phyloP scores from a whole-genome alignment of 1,284 basidiomycete genomes.

The Sanghuangporus weigelae region DNA sequence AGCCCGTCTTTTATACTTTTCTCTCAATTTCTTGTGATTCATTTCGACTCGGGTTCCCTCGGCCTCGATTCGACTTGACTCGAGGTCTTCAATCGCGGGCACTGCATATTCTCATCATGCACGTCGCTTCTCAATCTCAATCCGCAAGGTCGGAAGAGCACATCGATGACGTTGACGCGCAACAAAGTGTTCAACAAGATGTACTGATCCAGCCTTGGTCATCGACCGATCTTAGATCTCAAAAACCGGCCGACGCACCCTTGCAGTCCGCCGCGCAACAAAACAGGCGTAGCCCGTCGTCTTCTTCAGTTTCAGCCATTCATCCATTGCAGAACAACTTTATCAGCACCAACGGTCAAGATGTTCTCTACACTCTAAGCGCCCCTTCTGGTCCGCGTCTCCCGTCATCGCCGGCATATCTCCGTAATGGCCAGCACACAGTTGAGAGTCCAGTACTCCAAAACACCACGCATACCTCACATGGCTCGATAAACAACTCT shows the following conservation, averaged over 20 bases:
- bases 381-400: conserved; percentile 28
- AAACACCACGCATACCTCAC: conserved; percentile 29
- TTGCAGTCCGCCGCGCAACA: conserved; percentile 26
- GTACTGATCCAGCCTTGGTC: conserved; percentile 37
- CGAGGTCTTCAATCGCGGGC: background rate
- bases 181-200: conserved; percentile 27
- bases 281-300: conserved; percentile 29
- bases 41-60: background rate
- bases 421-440: conserved; percentile 29
- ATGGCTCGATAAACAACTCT: conserved; percentile 40
- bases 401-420: conserved; percentile 25
- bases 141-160: conserved; percentile 22
- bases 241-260: conserved; percentile 33
- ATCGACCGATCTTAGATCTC: conserved; percentile 36
- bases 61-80: no score
- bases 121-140: background rate
- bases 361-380: conserved; percentile 32
- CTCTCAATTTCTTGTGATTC: background rate
- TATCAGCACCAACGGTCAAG: conserved; percentile 29
- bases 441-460: conserved; percentile 39
- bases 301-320: conserved; percentile 21
- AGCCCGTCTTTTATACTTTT: background rate
- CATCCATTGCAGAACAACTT: conserved; percentile 27
- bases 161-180: conserved; percentile 22
- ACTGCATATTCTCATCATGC: background rate